Base-by-base conservation (phyloP, 768 basidiomycete species). In the Mycena pura region DNA sequence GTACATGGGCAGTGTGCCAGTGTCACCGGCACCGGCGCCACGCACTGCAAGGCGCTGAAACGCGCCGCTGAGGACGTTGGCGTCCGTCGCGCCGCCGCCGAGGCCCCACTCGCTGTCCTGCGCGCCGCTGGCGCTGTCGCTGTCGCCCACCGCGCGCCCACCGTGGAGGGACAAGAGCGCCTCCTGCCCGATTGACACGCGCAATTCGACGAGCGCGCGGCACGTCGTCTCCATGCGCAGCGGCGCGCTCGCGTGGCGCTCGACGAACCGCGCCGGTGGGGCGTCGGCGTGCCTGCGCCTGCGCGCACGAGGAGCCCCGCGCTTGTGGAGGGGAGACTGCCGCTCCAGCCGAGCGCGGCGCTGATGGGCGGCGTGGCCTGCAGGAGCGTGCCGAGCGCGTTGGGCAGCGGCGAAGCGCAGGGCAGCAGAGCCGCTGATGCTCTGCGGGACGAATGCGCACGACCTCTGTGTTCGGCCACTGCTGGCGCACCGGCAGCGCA, bases 401-500 rank as follows among this genome's bases (percentile, higher is more conserved):
- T n/a, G n/a, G n/a, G n/a, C n/a, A n/a, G n/a, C n/a, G n/a, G n/a
- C n/a, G n/a, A n/a, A n/a, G n/a, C n/a, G n/a, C n/a, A n/a, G n/a
- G n/a, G n/a, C n/a, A n/a, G n/a, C n/a, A n/a, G n/a, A n/a, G n/a
- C n/a, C n/a, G n/a, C n/a, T n/a, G n/a, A n/a, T n/a, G n/a, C n/a
- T n/a, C n/a, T n/a, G n/a, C n/a, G n/a, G n/a, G n/a, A n/a, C n/a
- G n/a, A n/a, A n/a, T n/a, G n/a, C n/a, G n/a, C n/a, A n/a, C n/a
- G n/a, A n/a, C n/a, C n/a, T n/a, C n/a, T n/a, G n/a, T n/a, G n/a
- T n/a, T n/a, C n/a, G n/a, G n/a, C n/a, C n/a, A n/a, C n/a, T n/a
- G n/a, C n/a, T n/a, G n/a, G n/a, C n/a, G n/a, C n/a, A n/a, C n/a
- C 24, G 46, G 21, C 45, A 85, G 84, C 65, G 80, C 86, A 0